Percentiles rank a stretch among this genome's conserved stretches.
Evolutionary conservation across 805 yeast species (phyloP).

Genomic region (Barnettozyma pratensis): DNA sequence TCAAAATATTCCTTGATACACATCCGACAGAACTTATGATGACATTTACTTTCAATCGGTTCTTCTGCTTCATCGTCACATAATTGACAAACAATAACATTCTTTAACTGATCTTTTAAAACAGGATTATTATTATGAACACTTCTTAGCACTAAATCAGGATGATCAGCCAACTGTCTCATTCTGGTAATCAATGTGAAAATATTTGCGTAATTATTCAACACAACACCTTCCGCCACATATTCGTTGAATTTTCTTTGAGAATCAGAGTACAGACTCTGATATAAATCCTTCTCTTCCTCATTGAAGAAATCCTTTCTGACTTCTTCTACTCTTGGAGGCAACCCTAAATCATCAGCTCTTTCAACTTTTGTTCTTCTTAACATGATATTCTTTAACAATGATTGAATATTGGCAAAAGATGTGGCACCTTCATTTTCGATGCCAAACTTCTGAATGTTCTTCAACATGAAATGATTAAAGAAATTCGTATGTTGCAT

Average conservation of each 20-base stretch:
- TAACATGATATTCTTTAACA: constrained; percentile 79
- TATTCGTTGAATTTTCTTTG: constrained; percentile 84
- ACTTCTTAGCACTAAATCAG: constrained; percentile 84
- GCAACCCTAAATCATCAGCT: constrained; percentile 95
- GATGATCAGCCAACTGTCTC: constrained; percentile 98
- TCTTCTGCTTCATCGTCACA: constrained; percentile 99
- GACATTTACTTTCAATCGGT: constrained; percentile 91
- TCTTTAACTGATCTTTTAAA: constrained; percentile 26
- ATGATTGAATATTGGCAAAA: constrained; percentile 67
- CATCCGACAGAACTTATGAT: constrained; percentile 87
- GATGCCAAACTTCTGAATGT: constrained; percentile 81
- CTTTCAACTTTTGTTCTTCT: constrained; percentile 94
- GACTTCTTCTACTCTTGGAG: constrained; percentile 91
- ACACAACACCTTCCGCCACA: constrained; percentile 93
- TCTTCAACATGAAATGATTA: constrained; percentile 92
- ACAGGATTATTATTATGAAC: constrained; percentile 38
- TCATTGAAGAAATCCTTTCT: constrained; percentile 85
- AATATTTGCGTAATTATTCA: constrained; percentile 95
- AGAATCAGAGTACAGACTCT: constrained; percentile 81
- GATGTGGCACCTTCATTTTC: constrained; percentile 77
- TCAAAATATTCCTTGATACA: constrained; percentile 90
- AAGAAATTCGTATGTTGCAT: constrained; percentile 95
- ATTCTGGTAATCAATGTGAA: constrained; percentile 93
- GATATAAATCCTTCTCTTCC: constrained; percentile 90
- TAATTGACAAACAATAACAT: constrained; percentile 73